Base-by-base conservation (phyloP, 257 asterid genomes). In the Misopates orontium region DNA sequence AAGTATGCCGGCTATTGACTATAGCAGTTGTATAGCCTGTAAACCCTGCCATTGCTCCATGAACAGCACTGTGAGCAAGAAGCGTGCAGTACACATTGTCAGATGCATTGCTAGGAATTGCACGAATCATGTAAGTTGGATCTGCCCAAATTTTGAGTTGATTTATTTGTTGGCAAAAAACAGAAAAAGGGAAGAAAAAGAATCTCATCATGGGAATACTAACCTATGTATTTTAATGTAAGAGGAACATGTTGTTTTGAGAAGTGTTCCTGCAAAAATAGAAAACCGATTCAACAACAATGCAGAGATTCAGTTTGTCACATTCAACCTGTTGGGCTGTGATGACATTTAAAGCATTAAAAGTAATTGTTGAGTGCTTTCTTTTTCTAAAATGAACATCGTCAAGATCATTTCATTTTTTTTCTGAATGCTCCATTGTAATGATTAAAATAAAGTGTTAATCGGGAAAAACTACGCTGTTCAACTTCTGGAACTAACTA, bases 61-160 rank as follows among this genome's bases (percentile, higher is more conserved):
- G 94, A 73, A 86, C 90, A 28, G 88, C 87, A 71, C 95, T 86
- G 81, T 86, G 95, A 71, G 95, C 90, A 62, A 86, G 94, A 49
- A 86, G 87, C 1, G 94, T 81, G 82, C 94, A 83, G 70, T 81
- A 86, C 31, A 86, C 94, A 52, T 83, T 86, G 69, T 86, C 94
- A 20, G 94, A 77, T 53, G 94, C 94, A 25, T 83, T 86, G 80
- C 94, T 83, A 62, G 94, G 94, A 71, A 86, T 77, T 42, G 94
- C 94, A 54, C 90, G 86, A 47, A 86, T 81, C 94, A 86, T 86
- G 83, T 86, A 86, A 57, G 94, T 86, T 41, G 94, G 94, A 74
- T 86, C 94, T 86, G 83, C 16, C 66, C 71, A 59, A 64, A 39
- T 50, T 31, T 15, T 21, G 62, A 49, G 61, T 75, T 54, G 68